Evolutionary conservation across 2,329 filamentous ascomycete genomes (phyloP), one percentile per base, ranked within the genome.

Genomic region (Verticillium zaregamsianum): DNA sequence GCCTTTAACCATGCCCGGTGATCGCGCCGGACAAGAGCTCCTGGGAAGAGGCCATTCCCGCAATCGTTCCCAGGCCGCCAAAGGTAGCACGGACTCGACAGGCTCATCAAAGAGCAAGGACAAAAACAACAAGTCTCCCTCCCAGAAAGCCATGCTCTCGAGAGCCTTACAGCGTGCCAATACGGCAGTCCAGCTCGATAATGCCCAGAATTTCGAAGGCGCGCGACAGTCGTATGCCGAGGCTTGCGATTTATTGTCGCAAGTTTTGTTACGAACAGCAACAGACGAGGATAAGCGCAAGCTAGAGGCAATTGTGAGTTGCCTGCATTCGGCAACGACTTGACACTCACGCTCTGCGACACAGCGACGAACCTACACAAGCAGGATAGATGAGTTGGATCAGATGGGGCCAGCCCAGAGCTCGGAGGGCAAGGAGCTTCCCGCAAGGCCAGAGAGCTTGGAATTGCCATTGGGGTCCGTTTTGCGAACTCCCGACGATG

Each of bases 131-230:
- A 81, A 81, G 64, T 77, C 77, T n/a, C 86, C 86, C 15, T 92
- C 90, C 1, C 90, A 98, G 73, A 98, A 97, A 79, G 91, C 89
- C 12, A 98, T 98, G 93, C 83, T 99, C 39, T 97, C 94, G n/a
- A 91, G 91, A 68, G 95, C 95, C 0, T 80, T 99, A 60, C 90
- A 96, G 72, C 97, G 97, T 77, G 95, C 95, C 58, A 97, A 99
- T 71, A 94, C 92, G 14, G 95, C 95, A 25, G 95, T 99, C 31
- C 85, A 97, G 67, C 85, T 99, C 49, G 95, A 99, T 77, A 98
- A 97, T 83, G 93, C 92, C 15, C 91, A 95, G 70, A 97, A 98
- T 71, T 94, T 95, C 65, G 91, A 94, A 73, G 93, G 92, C 49
- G 95, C 95, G 20, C 89, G 96, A 72, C 87, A 92, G 69, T 93